Evolutionary conservation across 257 asterid species (phyloP).

Genomic region (Solanum bulbocastanum): DNA sequence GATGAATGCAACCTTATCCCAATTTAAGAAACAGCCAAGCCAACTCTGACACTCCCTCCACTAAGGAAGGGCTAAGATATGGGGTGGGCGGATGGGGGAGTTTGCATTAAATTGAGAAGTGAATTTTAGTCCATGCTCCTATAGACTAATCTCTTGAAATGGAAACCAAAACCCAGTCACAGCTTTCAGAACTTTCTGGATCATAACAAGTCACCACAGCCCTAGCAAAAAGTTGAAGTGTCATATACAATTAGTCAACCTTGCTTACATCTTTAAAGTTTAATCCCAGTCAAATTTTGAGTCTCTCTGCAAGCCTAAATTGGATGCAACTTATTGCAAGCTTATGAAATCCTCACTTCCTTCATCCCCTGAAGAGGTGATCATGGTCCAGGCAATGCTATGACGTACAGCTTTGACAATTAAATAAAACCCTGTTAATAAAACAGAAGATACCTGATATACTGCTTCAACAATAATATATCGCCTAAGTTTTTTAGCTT

Average conservation of each 20-base stretch:
- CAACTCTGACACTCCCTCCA: not conserved
- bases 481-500: slow-evolving; percentile 83
- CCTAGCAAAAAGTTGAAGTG: not conserved
- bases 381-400: not conserved
- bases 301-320: not conserved
- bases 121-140: not conserved
- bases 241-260: not conserved
- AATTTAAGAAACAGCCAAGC: not conserved
- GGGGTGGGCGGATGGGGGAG: not conserved
- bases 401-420: not conserved
- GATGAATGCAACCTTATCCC: not conserved
- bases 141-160: not conserved
- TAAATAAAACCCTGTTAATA: not conserved
- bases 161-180: not conserved
- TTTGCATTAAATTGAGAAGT: not conserved
- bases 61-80: not conserved
- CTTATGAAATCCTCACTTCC: not conserved
- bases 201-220: not conserved
- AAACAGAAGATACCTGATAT: slow-evolving; percentile 61
- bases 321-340: not conserved
- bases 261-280: not conserved
- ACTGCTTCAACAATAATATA: slow-evolving; percentile 90
- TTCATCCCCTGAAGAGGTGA: not conserved
- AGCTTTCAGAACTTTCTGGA: not conserved
- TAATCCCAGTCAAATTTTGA: not conserved